Evolutionary conservation across 768 basidiomycete genomes (phyloP).

Genomic region (Mycena vitilis): DNA sequence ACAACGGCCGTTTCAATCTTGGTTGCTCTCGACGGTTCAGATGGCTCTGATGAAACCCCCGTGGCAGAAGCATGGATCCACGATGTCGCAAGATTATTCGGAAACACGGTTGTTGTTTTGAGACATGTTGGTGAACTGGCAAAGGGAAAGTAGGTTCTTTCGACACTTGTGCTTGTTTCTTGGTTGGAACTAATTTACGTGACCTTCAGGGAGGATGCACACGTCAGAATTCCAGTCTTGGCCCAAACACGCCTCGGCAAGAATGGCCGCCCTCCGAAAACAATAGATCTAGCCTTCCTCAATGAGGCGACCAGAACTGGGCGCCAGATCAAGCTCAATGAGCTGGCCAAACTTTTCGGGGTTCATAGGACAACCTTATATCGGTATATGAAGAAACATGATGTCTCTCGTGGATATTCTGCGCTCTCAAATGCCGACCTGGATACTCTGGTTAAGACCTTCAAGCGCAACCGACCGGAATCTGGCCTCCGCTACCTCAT

Average conservation of each 20-base stretch:
- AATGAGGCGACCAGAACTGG: slow-evolving; percentile 4
- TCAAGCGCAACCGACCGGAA: slow-evolving; percentile 35
- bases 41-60: slow-evolving; percentile 14
- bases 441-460: slow-evolving; percentile 8
- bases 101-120: not conserved
- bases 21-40: slow-evolving; percentile 1
- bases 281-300: slow-evolving; percentile 1
- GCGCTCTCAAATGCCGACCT: not conserved
- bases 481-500: slow-evolving; percentile 42
- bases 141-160: slow-evolving; percentile 3
- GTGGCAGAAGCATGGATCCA: not conserved
- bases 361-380: not conserved
- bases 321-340: slow-evolving; percentile 11
- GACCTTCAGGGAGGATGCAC: not conserved
- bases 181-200: too few species aligned
- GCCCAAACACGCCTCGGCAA: slow-evolving; percentile 1
- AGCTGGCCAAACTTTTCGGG: not conserved
- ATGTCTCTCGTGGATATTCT: not conserved
- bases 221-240: not conserved
- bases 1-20: slow-evolving; percentile 4
- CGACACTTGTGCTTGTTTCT: too few species aligned
- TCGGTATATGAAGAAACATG: slow-evolving; percentile 7
- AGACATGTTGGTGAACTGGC: slow-evolving; percentile 14
- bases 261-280: not conserved
- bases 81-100: not conserved